A percentile compares a stretch with the other conserved stretches of the same genome.
Conservation (phyloP, 2,329 filamentous ascomycete species). For the Colletotrichum sp. region DNA sequence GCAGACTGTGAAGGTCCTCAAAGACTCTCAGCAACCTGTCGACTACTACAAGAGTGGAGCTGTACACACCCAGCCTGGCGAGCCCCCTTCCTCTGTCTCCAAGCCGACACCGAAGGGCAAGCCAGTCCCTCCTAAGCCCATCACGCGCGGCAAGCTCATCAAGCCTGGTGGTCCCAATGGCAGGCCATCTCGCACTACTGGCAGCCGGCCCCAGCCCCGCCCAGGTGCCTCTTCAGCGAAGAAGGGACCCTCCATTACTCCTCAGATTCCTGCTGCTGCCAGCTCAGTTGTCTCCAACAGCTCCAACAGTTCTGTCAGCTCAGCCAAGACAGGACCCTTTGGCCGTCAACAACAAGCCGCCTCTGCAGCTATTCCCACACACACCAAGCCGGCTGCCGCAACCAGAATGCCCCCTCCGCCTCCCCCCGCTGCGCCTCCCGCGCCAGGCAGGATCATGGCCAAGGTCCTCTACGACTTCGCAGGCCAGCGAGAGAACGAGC, state of each 20-base stretch:
- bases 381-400: constrained; percentile 26
- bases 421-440: constrained; percentile 68
- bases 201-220: constrained; percentile 49
- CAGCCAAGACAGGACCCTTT: constrained; percentile 25
- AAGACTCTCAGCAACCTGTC: constrained; percentile 77
- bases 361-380: constrained; percentile 21
- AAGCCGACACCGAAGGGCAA: constrained; percentile 87
- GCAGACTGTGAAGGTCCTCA: constrained; percentile 85
- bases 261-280: constrained; percentile 37
- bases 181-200: constrained; percentile 74
- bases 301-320: constrained; percentile 21
- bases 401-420: constrained; percentile 57
- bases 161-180: constrained; percentile 87
- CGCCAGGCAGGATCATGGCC: constrained; percentile 75
- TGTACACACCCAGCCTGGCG: constrained; percentile 85
- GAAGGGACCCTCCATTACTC: constrained; percentile 22
- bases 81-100: constrained; percentile 82
- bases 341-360: constrained; percentile 20
- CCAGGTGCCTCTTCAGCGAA: constrained; percentile 37
- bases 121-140: constrained; percentile 84
- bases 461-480: constrained; percentile 93
- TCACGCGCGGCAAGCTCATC: constrained; percentile 91
- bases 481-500: constrained; percentile 83
- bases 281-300: constrained; percentile 20
- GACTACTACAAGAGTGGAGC: constrained; percentile 95